phyloP scores from a whole-genome alignment of 768 basidiomycete species.

The Lactarius hatsudake region DNA sequence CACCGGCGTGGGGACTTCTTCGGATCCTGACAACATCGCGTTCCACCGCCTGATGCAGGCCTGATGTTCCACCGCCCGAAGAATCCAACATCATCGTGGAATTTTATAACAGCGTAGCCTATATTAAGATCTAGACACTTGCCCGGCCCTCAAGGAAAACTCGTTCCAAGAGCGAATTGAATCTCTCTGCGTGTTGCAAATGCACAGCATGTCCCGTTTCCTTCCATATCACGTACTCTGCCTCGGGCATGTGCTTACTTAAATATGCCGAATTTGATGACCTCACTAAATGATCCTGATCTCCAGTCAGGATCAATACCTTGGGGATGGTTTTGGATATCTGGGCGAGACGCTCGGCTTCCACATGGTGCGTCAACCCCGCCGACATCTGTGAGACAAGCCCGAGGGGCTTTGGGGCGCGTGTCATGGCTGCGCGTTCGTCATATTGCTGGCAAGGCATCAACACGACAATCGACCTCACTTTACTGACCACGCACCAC shows the following conservation, averaged over 20 bases:
- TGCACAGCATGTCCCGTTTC: constrained; percentile 63
- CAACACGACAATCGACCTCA: not conserved
- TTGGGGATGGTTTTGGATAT: constrained; percentile 59
- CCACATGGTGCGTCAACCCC: constrained; percentile 58
- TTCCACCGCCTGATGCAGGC: constrained; percentile 42
- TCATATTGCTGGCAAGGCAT: constrained; percentile 41
- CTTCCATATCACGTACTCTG: constrained; percentile 55
- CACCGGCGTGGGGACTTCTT: constrained; percentile 58
- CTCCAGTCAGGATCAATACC: constrained; percentile 64
- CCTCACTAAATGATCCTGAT: constrained; percentile 58
- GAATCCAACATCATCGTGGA: constrained; percentile 21
- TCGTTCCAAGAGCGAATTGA: constrained; percentile 56
- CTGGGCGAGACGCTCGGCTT: constrained; percentile 31
- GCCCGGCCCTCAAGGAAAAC: constrained; percentile 40
- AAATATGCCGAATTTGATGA: constrained; percentile 50
- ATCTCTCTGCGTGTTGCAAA: constrained; percentile 46
- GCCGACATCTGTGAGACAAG: constrained; percentile 73
- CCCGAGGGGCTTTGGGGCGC: constrained; percentile 60
- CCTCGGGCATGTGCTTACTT: constrained; percentile 55
- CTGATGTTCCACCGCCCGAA: no score
- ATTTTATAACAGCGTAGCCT: not conserved
- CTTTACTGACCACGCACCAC: constrained; percentile 40
- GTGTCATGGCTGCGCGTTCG: constrained; percentile 48
- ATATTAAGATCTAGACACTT: not conserved
- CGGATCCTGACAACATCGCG: constrained; percentile 63